Base-by-base conservation (phyloP, 164 flowering plant species). In the Taxillus chinensis region DNA sequence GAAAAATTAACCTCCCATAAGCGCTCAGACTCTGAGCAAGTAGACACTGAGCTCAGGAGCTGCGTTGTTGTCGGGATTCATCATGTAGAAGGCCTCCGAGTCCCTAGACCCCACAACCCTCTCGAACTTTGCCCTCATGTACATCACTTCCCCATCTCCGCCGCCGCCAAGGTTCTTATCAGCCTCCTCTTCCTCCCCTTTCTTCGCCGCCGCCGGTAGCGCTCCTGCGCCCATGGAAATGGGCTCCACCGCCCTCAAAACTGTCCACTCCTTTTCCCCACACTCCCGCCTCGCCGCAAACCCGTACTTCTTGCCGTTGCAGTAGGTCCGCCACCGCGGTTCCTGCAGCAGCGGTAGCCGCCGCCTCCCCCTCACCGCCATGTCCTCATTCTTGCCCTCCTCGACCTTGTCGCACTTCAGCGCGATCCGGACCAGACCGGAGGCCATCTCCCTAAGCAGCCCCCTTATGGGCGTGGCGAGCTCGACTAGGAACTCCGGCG, bases 111-210 rank as follows among this genome's bases (percentile, higher is more conserved):
- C 92, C 3, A 85, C 83, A 61, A 85, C 78, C 45, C 92, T 70
- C 73, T 89, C 92, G 68, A 86, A 89, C 69, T 78, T 85, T 15
- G 96, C 89, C 63, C 96, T 86, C 96, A 89, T 86, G 72, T 86
- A 89, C 87, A 89, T 89, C 15, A 89, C 40, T 12, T 89, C 89
- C 14, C 80, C 87, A 1, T 70, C 80, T 11, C 50, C 63, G 1
- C 70, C 78, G 12, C 52, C 52, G 14, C 14, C 52, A 27, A 27
- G 27, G 27, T 27, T 2, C 27, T 27, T 27, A 10, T 49, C 14
- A 14, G 52, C 12, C 27, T 27, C 27, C 27, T 27, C 27, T 27
- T 27, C 27, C 10, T 51, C 66, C 17, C 37, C 51, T 6, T 66
- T 72, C 3, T 50, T 67, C 27, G 60, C 74, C 42, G 50, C 60